Percentiles rank a stretch among this genome's conserved stretches.
These are phyloP conservation scores for Lathyrus tuberosus DNA, from an alignment of 306 rosid genomes.

Conservation along the genomic window DNA sequence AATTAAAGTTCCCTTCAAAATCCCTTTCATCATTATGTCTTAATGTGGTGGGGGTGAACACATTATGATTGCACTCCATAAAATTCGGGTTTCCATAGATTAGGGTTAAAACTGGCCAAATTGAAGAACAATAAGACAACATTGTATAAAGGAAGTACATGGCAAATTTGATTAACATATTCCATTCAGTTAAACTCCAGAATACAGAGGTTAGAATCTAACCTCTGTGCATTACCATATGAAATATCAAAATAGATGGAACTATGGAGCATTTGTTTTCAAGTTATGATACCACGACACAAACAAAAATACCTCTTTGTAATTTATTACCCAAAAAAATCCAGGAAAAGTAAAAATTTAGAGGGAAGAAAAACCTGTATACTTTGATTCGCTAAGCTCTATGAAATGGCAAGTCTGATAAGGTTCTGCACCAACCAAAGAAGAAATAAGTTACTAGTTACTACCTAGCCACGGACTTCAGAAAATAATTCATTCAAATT, in stretches of 20 bases:
- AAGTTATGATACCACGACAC: conserved; percentile 9
- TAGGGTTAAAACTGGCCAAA: neutral
- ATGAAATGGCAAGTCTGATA: conserved; percentile 17
- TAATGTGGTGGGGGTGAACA: neutral
- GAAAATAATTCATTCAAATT: conserved; percentile 10
- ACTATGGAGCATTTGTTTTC: conserved; percentile 2
- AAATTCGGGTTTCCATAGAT: neutral
- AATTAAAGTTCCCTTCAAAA: neutral
- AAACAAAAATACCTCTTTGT: conserved; percentile 2
- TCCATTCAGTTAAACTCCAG: conserved; percentile 28
- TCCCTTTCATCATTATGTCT: neutral
- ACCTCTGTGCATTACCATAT: neutral
- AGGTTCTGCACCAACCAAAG: conserved; percentile 40
- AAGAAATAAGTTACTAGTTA: conserved; percentile 18
- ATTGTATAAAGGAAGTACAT: neutral
- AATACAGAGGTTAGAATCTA: conserved; percentile 5
- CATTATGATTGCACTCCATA: neutral
- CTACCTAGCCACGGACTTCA: conserved; percentile 12
- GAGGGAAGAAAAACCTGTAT: conserved; percentile 42
- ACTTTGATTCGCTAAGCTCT: conserved; percentile 18
- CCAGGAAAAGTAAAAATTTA: conserved; percentile 17
- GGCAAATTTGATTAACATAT: neutral
- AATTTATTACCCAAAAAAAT: conserved; percentile 2
- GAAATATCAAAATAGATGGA: neutral
- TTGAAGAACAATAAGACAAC: neutral